A percentile compares a stretch with the other conserved stretches of the same genome.
These are phyloP conservation scores for Didymella arachidicola DNA, from an alignment of 2,329 filamentous ascomycete species.

Conservation along the genomic window DNA sequence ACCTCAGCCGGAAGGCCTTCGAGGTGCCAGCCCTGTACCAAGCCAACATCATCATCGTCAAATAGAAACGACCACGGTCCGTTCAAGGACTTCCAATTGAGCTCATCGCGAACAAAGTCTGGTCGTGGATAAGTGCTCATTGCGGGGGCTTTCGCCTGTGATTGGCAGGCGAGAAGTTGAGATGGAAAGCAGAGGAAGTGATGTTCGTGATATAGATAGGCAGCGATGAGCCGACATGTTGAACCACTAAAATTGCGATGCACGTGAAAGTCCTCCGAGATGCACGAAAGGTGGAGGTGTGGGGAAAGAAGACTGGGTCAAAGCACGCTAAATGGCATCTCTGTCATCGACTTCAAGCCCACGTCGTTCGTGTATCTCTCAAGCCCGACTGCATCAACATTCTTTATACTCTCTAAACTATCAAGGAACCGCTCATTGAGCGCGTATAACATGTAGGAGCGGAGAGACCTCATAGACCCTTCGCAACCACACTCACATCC, in stretches of 20 bases:
- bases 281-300: constrained; percentile 18
- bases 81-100: constrained; percentile 68
- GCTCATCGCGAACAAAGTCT: constrained; percentile 65
- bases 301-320: constrained; percentile 15
- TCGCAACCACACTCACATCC: no score
- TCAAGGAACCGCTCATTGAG: no score
- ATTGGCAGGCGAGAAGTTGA: not conserved
- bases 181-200: not conserved
- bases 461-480: no score
- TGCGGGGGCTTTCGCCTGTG: not conserved
- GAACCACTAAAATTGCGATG: constrained; percentile 14
- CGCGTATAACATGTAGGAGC: no score
- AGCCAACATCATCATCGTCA: constrained; percentile 68
- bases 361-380: no score
- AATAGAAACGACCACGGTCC: constrained; percentile 71
- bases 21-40: constrained; percentile 62
- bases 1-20: constrained; percentile 58
- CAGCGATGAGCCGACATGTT: constrained; percentile 1
- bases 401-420: no score
- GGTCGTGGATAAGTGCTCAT: constrained; percentile 65
- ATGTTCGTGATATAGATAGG: not conserved
- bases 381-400: no score
- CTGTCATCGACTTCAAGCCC: not conserved
- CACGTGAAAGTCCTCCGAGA: constrained; percentile 17
- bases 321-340: constrained; percentile 7